A percentile compares a stretch with the other conserved stretches of the same genome.
These are phyloP conservation scores for Leishmania major DNA, from an alignment of 208 protist genomes.

Conservation along the genomic window DNA sequence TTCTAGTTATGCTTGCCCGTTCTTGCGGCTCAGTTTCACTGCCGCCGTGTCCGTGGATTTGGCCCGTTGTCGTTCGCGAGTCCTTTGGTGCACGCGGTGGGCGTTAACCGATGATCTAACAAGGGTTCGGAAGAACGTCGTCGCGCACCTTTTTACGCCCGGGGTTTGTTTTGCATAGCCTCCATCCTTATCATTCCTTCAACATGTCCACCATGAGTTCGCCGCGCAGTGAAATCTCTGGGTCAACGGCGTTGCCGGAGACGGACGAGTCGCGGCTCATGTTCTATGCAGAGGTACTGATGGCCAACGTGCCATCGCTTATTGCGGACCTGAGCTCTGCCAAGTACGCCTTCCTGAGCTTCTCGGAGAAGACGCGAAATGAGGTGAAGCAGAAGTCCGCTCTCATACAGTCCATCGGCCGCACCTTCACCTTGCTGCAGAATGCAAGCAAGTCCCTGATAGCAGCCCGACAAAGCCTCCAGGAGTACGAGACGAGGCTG, in stretches of 20 bases:
- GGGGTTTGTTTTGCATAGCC: not conserved
- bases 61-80: not conserved
- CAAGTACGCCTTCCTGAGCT: conserved; percentile 74
- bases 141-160: not conserved
- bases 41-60: not conserved
- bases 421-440: conserved; percentile 41
- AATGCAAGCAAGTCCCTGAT: conserved; percentile 33
- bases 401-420: conserved; percentile 60
- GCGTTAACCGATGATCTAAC: not conserved
- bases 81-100: not conserved
- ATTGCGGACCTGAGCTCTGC: conserved; percentile 65
- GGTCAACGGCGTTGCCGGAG: conserved; percentile 20
- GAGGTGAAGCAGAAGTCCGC: conserved; percentile 73
- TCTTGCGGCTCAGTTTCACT: not conserved
- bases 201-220: not conserved
- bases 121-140: not conserved
- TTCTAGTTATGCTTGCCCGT: no score
- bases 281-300: conserved; percentile 63
- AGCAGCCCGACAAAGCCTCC: not conserved
- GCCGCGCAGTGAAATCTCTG: not conserved
- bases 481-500: conserved; percentile 52
- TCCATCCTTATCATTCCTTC: not conserved
- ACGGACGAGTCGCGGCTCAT: conserved; percentile 55
- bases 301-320: conserved; percentile 64
- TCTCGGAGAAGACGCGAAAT: conserved; percentile 64